phyloP scores from a whole-genome alignment of 192 early-diverging fungal species.

The Podila epicladia region DNA sequence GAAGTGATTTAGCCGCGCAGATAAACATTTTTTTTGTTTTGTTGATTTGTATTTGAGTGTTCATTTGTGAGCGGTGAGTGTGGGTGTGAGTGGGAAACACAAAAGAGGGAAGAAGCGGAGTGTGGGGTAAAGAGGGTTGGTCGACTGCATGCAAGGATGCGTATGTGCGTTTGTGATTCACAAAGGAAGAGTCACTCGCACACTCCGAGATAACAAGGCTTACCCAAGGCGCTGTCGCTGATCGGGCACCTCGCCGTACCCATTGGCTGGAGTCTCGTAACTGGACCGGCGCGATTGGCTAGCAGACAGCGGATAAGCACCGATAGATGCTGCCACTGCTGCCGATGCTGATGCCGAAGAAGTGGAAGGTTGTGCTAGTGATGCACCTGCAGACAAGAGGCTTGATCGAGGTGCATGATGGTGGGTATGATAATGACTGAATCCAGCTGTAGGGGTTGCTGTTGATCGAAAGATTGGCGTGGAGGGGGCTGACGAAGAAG shows the following conservation, averaged over 20 bases:
- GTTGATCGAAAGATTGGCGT: background rate
- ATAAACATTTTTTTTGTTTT: no score
- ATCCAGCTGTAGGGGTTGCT: conserved; percentile 6
- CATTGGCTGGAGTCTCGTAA: background rate
- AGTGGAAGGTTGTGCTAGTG: background rate
- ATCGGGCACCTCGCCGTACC: conserved; percentile 6
- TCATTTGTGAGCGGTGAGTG: no score
- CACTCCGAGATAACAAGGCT: background rate
- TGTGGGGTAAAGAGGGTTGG: no score
- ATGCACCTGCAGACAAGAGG: background rate
- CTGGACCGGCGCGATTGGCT: conserved; percentile 33
- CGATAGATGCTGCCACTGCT: background rate
- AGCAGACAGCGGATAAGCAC: conserved; percentile 18
- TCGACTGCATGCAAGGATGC: background rate
- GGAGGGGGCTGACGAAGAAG: conserved; percentile 10
- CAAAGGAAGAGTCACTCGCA: background rate
- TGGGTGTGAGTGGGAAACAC: no score
- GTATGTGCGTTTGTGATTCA: background rate
- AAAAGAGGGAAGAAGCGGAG: no score
- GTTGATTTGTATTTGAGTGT: no score
- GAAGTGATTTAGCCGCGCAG: no score
- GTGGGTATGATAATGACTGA: conserved; percentile 33
- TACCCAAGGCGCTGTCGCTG: conserved; percentile 32
- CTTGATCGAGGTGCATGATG: conserved; percentile 22
- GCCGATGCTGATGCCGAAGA: background rate